These are phyloP conservation scores for Penicillium herquei DNA, from an alignment of 495 filamentous ascomycete genomes.

Conservation along the genomic window DNA sequence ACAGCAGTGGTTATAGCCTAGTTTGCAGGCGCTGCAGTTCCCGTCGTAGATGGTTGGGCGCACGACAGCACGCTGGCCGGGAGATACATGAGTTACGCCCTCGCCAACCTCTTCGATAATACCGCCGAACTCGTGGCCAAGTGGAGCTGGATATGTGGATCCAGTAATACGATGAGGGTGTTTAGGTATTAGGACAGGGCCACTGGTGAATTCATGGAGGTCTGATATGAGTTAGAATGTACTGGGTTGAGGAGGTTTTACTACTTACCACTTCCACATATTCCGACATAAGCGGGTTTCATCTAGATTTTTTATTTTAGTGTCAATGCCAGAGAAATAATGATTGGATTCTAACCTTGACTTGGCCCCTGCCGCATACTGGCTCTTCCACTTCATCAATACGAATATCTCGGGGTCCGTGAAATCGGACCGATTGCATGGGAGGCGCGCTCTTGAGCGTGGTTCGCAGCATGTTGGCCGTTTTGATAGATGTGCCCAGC, in stretches of 20 bases:
- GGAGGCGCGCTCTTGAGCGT: conserved; percentile 5
- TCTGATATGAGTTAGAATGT: too few relatives aligned
- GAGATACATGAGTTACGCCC: conserved; percentile 44
- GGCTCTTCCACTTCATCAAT: conserved; percentile 16
- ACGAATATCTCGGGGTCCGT: conserved; percentile 15
- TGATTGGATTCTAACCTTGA: conserved; percentile 7
- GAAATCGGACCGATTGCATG: conserved; percentile 17
- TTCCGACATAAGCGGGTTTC: conserved; percentile 6
- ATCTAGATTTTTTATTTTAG: conserved; percentile 1
- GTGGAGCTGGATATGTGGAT: conserved; percentile 49
- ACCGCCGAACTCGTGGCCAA: conserved; percentile 63
- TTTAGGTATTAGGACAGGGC: conserved; percentile 51
- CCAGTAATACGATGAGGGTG: conserved; percentile 55
- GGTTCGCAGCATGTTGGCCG: conserved; percentile 1
- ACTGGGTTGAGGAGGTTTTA: too few relatives aligned
- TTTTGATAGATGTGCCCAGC: conserved; percentile 3
- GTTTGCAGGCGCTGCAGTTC: conserved; percentile 51
- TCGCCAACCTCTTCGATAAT: conserved; percentile 57
- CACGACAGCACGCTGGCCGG: conserved; percentile 55
- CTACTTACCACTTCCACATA: neutral
- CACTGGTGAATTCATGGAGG: conserved; percentile 30
- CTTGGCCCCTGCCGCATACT: conserved; percentile 12
- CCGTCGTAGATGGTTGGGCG: conserved; percentile 62
- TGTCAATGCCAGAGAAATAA: neutral
- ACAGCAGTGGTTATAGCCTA: conserved; percentile 56